These are phyloP conservation scores for Mycena rosella DNA, from an alignment of 768 basidiomycete species.

Conservation along the genomic window DNA sequence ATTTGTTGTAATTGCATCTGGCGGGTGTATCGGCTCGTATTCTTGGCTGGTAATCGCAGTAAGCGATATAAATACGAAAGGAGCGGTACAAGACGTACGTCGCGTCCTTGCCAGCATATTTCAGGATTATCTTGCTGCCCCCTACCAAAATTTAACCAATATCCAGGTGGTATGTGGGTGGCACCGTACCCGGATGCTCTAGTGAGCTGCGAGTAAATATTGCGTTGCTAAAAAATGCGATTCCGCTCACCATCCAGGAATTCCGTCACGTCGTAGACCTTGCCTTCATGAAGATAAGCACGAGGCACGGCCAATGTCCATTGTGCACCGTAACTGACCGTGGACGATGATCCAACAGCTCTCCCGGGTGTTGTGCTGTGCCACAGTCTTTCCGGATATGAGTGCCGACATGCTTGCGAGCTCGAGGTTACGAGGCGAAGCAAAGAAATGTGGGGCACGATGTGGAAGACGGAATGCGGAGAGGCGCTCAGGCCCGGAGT, in stretches of 20 bases:
- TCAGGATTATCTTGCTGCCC: conserved; percentile 86
- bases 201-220: neutral
- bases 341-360: conserved; percentile 91
- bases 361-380: conserved; percentile 67
- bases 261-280: conserved; percentile 84
- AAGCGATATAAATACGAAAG: conserved; percentile 1
- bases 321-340: too few species aligned
- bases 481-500: too few species aligned
- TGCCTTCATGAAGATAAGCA: conserved; percentile 55
- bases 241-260: conserved; percentile 73
- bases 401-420: neutral
- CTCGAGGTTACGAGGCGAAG: neutral
- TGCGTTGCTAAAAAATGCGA: neutral
- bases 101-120: conserved; percentile 92
- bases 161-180: neutral
- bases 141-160: conserved; percentile 55
- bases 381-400: conserved; percentile 64
- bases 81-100: conserved; percentile 66
- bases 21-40: conserved; percentile 93
- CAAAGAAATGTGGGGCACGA: neutral
- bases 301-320: too few species aligned
- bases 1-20: conserved; percentile 80
- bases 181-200: conserved; percentile 75
- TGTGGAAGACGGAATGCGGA: too few species aligned
- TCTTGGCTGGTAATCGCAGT: conserved; percentile 62